Base-by-base conservation (phyloP, 345 rosid genomes). In the Populus simonii region DNA sequence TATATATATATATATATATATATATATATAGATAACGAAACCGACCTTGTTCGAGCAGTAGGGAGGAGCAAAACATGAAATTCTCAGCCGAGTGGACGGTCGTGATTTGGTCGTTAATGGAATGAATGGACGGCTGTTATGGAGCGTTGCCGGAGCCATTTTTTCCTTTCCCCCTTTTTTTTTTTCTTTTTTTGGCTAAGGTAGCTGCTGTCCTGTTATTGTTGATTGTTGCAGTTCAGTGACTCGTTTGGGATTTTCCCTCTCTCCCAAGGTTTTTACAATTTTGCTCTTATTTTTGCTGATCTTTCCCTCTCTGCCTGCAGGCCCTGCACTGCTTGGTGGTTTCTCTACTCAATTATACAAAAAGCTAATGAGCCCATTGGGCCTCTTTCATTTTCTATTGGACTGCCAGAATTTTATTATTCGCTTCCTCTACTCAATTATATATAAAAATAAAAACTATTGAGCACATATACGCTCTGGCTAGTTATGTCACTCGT, bases 11-110 rank as follows among this genome's bases (percentile, higher is more conserved):
- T n/a, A n/a, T n/a, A n/a, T n/a, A n/a, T n/a, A n/a, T n/a, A n/a
- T 10, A 55, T 35, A 35, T 39, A 27, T 27, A 27, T 27, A 27
- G 1, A 72, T 20, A 35, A 73, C 5, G 20, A 55, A 70, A 65
- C 79, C 72, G 68, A 82, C 89, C 87, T 84, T 83, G 81, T 5
- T 74, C 18, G 82, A 77, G 25, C 23, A 65, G 79, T 35, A 47
- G 51, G 18, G 67, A 31, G 72, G 62, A 74, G 83, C 68, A 77
- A 62, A 76, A 77, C 86, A 80, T 47, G 78, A 62, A 45, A 70
- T 15, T 6, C 70, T 66, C 16, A 68, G 80, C n/a, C 63, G 67
- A 33, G 35, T 18, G 25, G 67, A 76, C 31, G 68, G 80, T 29
- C 71, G 75, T 31, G 82, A 80, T 66, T 66, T 77, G 49, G 59